These are phyloP conservation scores for Clausena lansium DNA, from an alignment of 345 rosid genomes.

Conservation along the genomic window DNA sequence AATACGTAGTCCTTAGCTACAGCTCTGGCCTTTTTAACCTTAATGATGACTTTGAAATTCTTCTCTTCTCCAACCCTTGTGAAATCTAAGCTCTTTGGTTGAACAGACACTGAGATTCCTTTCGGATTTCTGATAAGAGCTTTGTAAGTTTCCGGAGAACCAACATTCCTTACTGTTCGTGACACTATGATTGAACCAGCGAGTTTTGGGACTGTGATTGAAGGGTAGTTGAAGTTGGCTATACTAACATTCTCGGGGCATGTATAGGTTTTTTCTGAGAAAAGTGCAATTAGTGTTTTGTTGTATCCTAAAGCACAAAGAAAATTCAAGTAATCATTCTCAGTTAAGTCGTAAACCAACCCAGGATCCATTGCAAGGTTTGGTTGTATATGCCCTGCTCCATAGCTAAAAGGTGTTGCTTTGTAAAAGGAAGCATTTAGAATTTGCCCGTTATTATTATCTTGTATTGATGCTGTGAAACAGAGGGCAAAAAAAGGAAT, in stretches of 20 bases:
- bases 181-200: conserved; percentile 32
- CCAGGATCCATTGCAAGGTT: conserved; percentile 82
- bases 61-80: conserved; percentile 56
- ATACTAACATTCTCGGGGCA: conserved; percentile 46
- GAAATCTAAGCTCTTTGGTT: conserved; percentile 50
- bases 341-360: conserved; percentile 55
- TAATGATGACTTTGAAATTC: conserved; percentile 44
- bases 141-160: conserved; percentile 55
- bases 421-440: conserved; percentile 33
- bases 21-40: conserved; percentile 15
- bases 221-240: conserved; percentile 77
- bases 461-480: conserved; percentile 51
- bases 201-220: conserved; percentile 55
- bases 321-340: conserved; percentile 63
- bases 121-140: conserved; percentile 36
- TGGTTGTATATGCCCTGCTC: conserved; percentile 85
- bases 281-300: conserved; percentile 36
- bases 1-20: conserved; percentile 37
- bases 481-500: background rate
- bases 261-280: conserved; percentile 31
- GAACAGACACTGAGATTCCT: conserved; percentile 50
- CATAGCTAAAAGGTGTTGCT: conserved; percentile 73
- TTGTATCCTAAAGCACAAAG: conserved; percentile 69
- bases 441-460: conserved; percentile 46
- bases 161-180: conserved; percentile 67